phyloP scores from a whole-genome alignment of 2,329 filamentous ascomycete species.

The Clonostachys byssicola region DNA sequence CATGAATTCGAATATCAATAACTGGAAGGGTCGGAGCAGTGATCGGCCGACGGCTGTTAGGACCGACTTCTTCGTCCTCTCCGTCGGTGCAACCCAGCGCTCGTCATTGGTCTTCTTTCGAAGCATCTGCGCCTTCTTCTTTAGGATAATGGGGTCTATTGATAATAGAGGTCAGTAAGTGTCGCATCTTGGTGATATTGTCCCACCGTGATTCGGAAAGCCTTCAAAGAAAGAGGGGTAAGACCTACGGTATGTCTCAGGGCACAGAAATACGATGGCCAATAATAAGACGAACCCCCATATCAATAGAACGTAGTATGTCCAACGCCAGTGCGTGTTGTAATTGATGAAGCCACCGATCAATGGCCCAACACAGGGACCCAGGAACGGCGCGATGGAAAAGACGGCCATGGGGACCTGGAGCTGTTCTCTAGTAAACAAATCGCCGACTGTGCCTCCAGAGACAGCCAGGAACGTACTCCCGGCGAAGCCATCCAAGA shows the following conservation, averaged over 20 bases:
- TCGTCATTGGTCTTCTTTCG: slow-evolving; percentile 75
- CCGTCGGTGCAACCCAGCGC: slow-evolving; percentile 72
- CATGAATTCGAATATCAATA: slow-evolving; percentile 82
- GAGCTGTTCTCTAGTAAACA: slow-evolving; percentile 66
- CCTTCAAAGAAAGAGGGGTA: background rate
- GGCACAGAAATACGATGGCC: slow-evolving; percentile 68
- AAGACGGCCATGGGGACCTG: slow-evolving; percentile 82
- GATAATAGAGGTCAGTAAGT: background rate
- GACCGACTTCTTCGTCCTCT: slow-evolving; percentile 68
- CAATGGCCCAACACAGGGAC: slow-evolving; percentile 56
- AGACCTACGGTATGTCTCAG: slow-evolving; percentile 74
- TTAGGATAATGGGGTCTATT: slow-evolving; percentile 64
- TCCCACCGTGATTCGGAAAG: background rate
- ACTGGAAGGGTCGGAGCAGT: slow-evolving; percentile 68
- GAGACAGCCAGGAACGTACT: slow-evolving; percentile 69
- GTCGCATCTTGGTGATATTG: slow-evolving; percentile 2
- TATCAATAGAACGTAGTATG: slow-evolving; percentile 80
- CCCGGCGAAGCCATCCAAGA: slow-evolving; percentile 71
- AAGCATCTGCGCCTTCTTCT: slow-evolving; percentile 64
- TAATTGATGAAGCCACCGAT: slow-evolving; percentile 81
- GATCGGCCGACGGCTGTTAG: slow-evolving; percentile 52
- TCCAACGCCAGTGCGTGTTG: slow-evolving; percentile 72
- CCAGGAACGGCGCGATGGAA: slow-evolving; percentile 59
- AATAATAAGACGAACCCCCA: slow-evolving; percentile 66
- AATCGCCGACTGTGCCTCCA: slow-evolving; percentile 80